Evolutionary conservation across 306 rosid species (phyloP).

Genomic region (Vigna hirtella): DNA sequence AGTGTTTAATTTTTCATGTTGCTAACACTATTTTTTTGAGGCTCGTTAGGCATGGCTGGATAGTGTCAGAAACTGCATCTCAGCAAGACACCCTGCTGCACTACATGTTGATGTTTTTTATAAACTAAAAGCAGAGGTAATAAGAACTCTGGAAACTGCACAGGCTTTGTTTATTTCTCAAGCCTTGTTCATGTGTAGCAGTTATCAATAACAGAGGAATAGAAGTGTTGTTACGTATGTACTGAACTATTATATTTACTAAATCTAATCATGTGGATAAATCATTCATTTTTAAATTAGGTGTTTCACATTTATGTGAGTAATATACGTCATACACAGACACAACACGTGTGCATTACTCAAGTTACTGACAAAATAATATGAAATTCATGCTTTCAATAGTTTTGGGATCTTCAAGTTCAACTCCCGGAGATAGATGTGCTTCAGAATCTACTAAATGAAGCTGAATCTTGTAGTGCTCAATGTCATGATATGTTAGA

Average conservation of each 20-base stretch:
- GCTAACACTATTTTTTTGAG: constrained; percentile 46
- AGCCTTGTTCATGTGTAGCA: constrained; percentile 11
- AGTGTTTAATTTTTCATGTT: constrained; percentile 9
- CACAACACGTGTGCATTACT: constrained; percentile 23
- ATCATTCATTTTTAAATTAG: constrained; percentile 1
- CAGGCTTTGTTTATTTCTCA: constrained; percentile 26
- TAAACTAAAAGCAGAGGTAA: constrained; percentile 81
- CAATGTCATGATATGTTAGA: constrained; percentile 66
- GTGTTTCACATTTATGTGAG: constrained; percentile 2
- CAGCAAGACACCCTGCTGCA: constrained; percentile 55
- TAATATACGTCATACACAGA: constrained; percentile 10
- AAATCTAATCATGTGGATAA: constrained; percentile 18
- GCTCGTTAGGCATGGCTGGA: constrained; percentile 67
- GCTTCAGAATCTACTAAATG: constrained; percentile 64
- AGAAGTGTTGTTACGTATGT: too few relatives aligned
- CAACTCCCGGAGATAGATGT: constrained; percentile 71
- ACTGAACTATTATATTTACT: too few relatives aligned
- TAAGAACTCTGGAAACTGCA: constrained; percentile 39
- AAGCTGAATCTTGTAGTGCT: constrained; percentile 69
- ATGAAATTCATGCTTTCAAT: constrained; percentile 42
- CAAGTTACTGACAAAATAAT: constrained; percentile 30
- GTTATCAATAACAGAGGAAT: not conserved
- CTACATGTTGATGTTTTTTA: constrained; percentile 66
- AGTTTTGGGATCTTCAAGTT: constrained; percentile 75
- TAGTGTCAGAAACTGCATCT: constrained; percentile 64